Conservation (phyloP, 1,139 yeast species). For the Saccharomyces hybrid region DNA sequence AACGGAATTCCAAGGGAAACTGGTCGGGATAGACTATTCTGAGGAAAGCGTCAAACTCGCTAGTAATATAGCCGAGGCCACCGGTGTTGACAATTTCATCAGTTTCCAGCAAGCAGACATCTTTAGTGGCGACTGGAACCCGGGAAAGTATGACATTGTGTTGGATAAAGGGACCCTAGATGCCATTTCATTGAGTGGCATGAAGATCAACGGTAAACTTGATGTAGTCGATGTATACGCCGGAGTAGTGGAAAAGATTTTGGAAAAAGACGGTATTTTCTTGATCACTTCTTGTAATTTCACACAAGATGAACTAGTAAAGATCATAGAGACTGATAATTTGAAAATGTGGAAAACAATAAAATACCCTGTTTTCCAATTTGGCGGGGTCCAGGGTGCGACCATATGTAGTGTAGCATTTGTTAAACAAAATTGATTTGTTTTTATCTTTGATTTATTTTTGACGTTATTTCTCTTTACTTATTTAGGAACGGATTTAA, state of each 20-base stretch:
- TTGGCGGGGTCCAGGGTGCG: constrained; percentile 83
- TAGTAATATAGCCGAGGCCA: constrained; percentile 41
- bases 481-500: constrained; percentile 23
- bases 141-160: constrained; percentile 55
- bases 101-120: constrained; percentile 41
- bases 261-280: constrained; percentile 51
- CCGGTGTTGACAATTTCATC: constrained; percentile 34
- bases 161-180: constrained; percentile 94
- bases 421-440: constrained; percentile 29
- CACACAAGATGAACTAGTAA: constrained; percentile 65
- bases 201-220: constrained; percentile 29
- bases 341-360: constrained; percentile 55
- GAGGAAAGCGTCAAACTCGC: constrained; percentile 73
- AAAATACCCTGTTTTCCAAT: constrained; percentile 71
- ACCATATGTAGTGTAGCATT: constrained; percentile 86
- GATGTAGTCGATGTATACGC: constrained; percentile 51
- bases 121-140: constrained; percentile 27
- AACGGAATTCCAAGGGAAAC: constrained; percentile 44
- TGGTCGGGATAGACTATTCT: constrained; percentile 82
- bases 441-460: not conserved
- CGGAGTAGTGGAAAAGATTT: constrained; percentile 45
- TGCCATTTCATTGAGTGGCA: constrained; percentile 83
- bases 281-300: constrained; percentile 93
- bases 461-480: constrained; percentile 2
- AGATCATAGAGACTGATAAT: constrained; percentile 40